A percentile compares a stretch with the other conserved stretches of the same genome.
Conservation (phyloP, 2,329 filamentous ascomycete genomes). For the Colletotrichum somersetense region DNA sequence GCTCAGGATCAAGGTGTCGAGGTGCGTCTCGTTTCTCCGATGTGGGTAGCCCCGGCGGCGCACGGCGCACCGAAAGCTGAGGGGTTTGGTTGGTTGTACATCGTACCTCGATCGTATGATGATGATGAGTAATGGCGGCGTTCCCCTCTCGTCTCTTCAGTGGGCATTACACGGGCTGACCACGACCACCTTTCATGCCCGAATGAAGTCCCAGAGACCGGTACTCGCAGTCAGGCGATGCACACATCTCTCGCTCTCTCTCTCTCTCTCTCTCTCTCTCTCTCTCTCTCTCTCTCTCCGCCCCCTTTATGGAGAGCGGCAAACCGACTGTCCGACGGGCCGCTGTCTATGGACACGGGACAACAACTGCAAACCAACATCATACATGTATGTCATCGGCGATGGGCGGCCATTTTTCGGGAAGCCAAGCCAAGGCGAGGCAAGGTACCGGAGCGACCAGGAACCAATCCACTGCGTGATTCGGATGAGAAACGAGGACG, state of each 20-base stretch:
- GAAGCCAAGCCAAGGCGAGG: neutral
- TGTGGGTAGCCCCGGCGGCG: neutral
- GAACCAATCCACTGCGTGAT: neutral
- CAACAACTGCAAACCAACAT: neutral
- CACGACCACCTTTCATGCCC: neutral
- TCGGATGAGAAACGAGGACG: neutral
- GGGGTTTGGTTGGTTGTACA: neutral
- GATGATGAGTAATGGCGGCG: conserved; percentile 17
- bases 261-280: no score
- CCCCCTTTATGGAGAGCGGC: neutral
- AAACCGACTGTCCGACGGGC: neutral
- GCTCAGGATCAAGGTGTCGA: neutral
- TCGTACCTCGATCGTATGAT: neutral
- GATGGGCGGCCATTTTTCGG: neutral
- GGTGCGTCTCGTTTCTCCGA: neutral
- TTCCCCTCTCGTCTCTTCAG: neutral
- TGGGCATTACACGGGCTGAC: conserved; percentile 3
- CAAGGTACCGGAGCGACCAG: neutral
- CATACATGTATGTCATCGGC: neutral
- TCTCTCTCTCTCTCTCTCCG: neutral
- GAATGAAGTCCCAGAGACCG: conserved; percentile 13
- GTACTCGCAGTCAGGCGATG: neutral
- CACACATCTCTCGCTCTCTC: neutral
- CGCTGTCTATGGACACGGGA: neutral
- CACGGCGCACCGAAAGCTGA: neutral